Evolutionary conservation across 306 rosid genomes (phyloP).

Genomic region (Trifolium dubium): DNA sequence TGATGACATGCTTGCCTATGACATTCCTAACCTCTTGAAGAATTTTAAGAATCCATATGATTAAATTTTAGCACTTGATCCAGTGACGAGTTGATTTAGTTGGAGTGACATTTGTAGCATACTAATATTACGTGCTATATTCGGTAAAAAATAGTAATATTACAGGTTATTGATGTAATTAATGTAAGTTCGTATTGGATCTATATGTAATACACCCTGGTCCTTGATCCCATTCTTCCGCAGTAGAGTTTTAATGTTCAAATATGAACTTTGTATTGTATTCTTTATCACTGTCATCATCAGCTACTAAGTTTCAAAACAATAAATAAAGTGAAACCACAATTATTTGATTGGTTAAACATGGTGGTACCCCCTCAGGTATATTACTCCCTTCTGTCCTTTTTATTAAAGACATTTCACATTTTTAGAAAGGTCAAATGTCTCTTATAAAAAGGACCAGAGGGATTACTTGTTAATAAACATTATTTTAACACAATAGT

Average conservation of each 20-base stretch:
- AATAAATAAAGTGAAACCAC: background rate
- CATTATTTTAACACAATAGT: too few species aligned
- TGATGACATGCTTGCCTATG: conserved; percentile 88
- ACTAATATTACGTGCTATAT: background rate
- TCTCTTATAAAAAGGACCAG: too few species aligned
- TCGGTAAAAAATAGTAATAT: background rate
- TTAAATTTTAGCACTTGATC: conserved; percentile 30
- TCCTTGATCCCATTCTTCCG: background rate
- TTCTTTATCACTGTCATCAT: conserved; percentile 7
- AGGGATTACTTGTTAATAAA: too few species aligned
- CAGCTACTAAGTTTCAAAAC: background rate
- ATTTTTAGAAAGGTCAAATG: too few species aligned
- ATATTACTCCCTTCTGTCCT: too few species aligned
- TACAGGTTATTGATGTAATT: conserved; percentile 9
- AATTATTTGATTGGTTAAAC: background rate
- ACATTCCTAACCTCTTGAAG: conserved; percentile 82
- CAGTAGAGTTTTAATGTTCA: background rate
- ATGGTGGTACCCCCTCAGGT: background rate
- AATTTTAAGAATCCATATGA: conserved; percentile 79
- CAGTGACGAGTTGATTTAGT: conserved; percentile 15
- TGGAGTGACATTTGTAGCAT: conserved; percentile 32
- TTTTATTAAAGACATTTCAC: too few species aligned
- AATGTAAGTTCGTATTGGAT: conserved; percentile 24
- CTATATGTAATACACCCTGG: conserved; percentile 15
- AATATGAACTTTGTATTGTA: conserved; percentile 5